Evolutionary conservation across 2,329 filamentous ascomycete species (phyloP), one percentile per base, ranked within the genome.

Genomic region (Scedosporium minutisporum): DNA sequence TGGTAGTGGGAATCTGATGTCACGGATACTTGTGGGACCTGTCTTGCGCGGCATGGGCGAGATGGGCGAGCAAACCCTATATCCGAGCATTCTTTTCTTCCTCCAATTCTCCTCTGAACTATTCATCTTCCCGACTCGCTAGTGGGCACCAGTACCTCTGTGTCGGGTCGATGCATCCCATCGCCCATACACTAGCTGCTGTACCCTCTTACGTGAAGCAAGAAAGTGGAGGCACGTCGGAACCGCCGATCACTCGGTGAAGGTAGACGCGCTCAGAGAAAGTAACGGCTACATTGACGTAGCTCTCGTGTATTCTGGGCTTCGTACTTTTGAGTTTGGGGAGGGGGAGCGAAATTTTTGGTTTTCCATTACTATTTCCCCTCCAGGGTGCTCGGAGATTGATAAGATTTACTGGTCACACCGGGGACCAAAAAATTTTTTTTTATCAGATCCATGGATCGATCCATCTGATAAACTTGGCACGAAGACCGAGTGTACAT

Each of bases 381-480:
- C 2, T 27, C 23, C 21, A 23, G 18, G 23, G 21, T 9, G 21
- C 18, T 23, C 51, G 21, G 51, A 60, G 58, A 60, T 60, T 60
- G 58, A 60, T 60, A 60, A 60, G 58, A 60, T 60, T 44, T 46
- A n/a, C 41, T 46, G 6, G 58, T 46, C 18, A 27, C 33, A 16
- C 38, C 29, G 27, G 27, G 58, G 10, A 16, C 29, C 23, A 6
- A 16, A 4, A 3, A 38, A 38, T 23, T 55, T 55, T 55, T 27
- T 23, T 27, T 55, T 27, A 23, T 55, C 51, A 23, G 51, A 23
- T 55, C 23, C 23, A 23, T 6, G 33, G 33, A 38, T 38, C 33
- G 33, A 23, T 55, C 23, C 23, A 23, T 55, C 23, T 25, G 18
- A 18, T 55, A 23, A 23, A 23, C 23, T 27, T 55, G 51, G 51